Evolutionary conservation across 495 filamentous ascomycete genomes (phyloP).

Genomic region (Neurospora intermedia): DNA sequence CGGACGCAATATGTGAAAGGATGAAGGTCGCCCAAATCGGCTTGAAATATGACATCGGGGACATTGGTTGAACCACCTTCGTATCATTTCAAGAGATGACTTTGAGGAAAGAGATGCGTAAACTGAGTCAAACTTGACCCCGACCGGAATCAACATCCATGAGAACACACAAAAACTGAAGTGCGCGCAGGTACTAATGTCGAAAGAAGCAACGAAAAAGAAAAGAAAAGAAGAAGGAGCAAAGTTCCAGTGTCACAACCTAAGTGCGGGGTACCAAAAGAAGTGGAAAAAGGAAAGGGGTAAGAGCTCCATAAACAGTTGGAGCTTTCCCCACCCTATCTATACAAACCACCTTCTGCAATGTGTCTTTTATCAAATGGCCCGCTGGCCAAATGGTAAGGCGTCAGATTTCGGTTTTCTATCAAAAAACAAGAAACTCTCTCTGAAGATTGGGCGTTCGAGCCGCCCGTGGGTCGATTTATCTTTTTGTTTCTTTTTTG

Average conservation of each 20-base stretch:
- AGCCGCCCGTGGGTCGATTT: not conserved
- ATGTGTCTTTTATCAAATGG: not conserved
- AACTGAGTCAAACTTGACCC: not conserved
- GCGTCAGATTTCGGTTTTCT: constrained; percentile 9
- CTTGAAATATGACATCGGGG: not conserved
- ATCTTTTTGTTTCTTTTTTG: not conserved
- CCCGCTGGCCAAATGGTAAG: constrained; percentile 19
- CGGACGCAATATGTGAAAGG: not conserved
- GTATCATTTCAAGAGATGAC: not conserved
- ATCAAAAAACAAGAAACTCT: not conserved
- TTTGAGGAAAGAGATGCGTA: too few relatives aligned
- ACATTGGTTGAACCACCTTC: not conserved
- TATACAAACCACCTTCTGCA: not conserved
- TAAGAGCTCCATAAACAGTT: not conserved
- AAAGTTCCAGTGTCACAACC: not conserved
- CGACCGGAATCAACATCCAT: not conserved
- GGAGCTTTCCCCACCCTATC: not conserved
- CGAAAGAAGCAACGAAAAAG: not conserved
- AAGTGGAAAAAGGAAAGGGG: not conserved
- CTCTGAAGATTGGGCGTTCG: not conserved
- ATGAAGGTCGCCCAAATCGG: not conserved
- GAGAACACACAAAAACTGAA: not conserved
- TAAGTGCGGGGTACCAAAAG: not conserved
- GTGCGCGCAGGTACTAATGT: not conserved
- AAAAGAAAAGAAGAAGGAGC: not conserved